A percentile compares a stretch with the other conserved stretches of the same genome.
phyloP scores from a whole-genome alignment of 1,284 basidiomycete genomes.

The Ustilago nuda region DNA sequence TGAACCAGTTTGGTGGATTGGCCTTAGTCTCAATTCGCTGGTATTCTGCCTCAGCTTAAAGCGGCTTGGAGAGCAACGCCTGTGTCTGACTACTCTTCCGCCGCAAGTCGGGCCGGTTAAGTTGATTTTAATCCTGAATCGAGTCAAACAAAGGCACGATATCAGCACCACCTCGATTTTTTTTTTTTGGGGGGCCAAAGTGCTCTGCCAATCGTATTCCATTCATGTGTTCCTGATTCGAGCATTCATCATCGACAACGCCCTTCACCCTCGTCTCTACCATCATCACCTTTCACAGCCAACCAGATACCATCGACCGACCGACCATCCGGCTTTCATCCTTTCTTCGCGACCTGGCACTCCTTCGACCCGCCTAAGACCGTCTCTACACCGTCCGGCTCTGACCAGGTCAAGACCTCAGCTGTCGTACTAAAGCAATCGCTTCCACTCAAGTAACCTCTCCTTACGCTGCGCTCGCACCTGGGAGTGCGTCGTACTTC shows the following conservation, averaged over 20 bases:
- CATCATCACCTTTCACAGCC: neutral
- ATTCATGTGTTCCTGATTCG: neutral
- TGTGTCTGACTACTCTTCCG: slow-evolving; percentile 1
- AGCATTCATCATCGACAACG: neutral
- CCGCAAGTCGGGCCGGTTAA: neutral
- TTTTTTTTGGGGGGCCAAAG: neutral
- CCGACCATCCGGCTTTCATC: neutral
- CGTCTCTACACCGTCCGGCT: neutral
- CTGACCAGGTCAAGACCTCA: neutral
- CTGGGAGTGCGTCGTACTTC: neutral
- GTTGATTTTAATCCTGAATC: neutral
- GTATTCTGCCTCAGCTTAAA: slow-evolving; percentile 3
- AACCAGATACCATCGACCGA: neutral
- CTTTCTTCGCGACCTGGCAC: neutral
- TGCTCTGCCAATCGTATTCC: neutral
- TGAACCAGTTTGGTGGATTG: neutral
- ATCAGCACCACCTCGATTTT: slow-evolving; percentile 17
- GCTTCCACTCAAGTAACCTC: too few relatives aligned
- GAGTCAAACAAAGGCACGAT: neutral
- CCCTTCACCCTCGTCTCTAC: neutral
- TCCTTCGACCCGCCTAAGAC: neutral
- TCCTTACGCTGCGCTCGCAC: slow-evolving; percentile 1
- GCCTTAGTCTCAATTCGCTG: neutral
- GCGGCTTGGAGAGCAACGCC: too few relatives aligned
- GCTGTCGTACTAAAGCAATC: neutral